Evolutionary conservation across 208 protist species (phyloP), one percentile per base, ranked within the genome.

Genomic region (Zelonia costaricensis): DNA sequence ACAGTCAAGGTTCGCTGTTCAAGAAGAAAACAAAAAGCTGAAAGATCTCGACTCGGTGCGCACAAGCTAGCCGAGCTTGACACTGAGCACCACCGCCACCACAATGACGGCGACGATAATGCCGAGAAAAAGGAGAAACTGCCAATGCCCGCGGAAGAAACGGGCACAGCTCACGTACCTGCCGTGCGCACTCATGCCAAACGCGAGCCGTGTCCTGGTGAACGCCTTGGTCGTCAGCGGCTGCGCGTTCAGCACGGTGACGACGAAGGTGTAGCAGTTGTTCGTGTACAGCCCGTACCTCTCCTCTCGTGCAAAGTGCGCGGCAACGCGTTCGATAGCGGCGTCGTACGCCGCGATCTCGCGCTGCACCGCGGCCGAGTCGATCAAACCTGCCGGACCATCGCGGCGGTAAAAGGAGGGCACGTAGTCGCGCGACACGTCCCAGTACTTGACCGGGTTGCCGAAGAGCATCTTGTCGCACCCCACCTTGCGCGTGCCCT

Each of bases 401-500:
- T n/a, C n/a, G 40, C n/a, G 40, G 13, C 22, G 23, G 44, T n/a
- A 9, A 28, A 15, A 48, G 5, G n/a, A 27, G 18, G 45, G 23
- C 10, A 16, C 10, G 45, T 20, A 13, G 20, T 0, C 13, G 23
- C 18, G 44, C 4, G 80, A 89, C 4, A 93, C 18, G 42, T 93
- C 81, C 82, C 84, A 90, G 78, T 95, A 95, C 62, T 86, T 88
- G 23, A 83, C 72, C 1, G 84, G 78, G 12, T 80, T 78, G 3
- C 94, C 93, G 72, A 98, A 97, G 13, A 96, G 65, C 87, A 98
- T 95, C 23, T 63, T 63, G 58, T 98, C 92, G 20, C 85, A 69
- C 13, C 78, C 82, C 35, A 98, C 86, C 10, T 38, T 53, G 64
- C 88, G 94, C 16, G 81, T 70, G 10, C 92, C 94, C 47, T 95